A percentile compares a stretch with the other conserved stretches of the same genome.
Evolutionary conservation across 2,329 filamentous ascomycete genomes (phyloP).

Genomic region (Didymella pinodella): DNA sequence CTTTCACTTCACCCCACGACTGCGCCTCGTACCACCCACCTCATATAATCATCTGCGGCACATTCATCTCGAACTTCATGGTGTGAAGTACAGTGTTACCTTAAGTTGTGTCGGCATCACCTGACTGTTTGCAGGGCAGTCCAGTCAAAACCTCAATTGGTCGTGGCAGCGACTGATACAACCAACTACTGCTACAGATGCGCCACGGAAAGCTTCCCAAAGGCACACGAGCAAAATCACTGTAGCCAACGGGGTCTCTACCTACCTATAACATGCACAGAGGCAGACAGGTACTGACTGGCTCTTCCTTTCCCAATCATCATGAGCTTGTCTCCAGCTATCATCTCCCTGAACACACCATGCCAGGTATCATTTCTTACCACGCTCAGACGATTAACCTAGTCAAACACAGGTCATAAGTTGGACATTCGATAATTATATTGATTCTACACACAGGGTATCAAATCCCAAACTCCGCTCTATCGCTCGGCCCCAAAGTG

Average conservation of each 20-base stretch:
- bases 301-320: too few relatives aligned
- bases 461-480: constrained; percentile 11
- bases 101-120: too few relatives aligned
- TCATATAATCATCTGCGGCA: neutral
- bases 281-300: too few relatives aligned
- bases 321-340: too few relatives aligned
- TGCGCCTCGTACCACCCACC: neutral
- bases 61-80: neutral
- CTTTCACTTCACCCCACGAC: neutral
- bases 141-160: neutral
- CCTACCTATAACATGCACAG: too few relatives aligned
- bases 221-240: too few relatives aligned
- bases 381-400: neutral
- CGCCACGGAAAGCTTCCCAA: neutral
- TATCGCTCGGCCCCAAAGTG: constrained; percentile 2
- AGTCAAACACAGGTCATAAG: neutral
- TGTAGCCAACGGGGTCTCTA: too few relatives aligned
- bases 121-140: too few relatives aligned
- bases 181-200: neutral
- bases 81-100: neutral
- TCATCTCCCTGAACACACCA: too few relatives aligned
- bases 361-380: neutral
- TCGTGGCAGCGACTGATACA: neutral
- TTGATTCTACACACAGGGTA: constrained; percentile 9
- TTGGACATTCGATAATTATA: neutral